Evolutionary conservation across 1,284 basidiomycete genomes (phyloP), one percentile per base, ranked within the genome.

Genomic region (Cystobasidiaceae sp.): DNA sequence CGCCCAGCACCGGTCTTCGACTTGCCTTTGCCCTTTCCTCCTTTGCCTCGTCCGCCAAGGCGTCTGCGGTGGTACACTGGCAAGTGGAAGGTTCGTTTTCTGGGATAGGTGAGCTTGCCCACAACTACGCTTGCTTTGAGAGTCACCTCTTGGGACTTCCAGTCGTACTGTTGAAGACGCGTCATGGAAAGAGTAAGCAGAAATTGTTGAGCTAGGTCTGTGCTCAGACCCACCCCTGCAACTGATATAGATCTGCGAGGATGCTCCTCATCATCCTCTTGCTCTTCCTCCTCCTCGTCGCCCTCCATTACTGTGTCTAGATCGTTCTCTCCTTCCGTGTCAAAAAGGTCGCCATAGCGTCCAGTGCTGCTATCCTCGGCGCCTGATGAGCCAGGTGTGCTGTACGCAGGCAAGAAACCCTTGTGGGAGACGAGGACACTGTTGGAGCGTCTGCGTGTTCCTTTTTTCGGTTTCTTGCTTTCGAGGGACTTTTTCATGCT

Each of bases 201-300:
- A 46, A 46, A 17, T 46, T 46, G 1, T 49, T 19, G 33, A 13
- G 19, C 15, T 8, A 1, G 33, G 11, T 13, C 3, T 17, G 45
- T 19, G n/a, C n/a, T n/a, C n/a, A 19, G 15, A 41, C 54, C 32
- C 21, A 56, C 54, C 27, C 54, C 54, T 9, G 41, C 54, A 13
- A 56, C 32, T 4, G 54, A 56, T n/a, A 44, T 27, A 3, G 54
- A 56, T 30, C 54, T 32, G n/a, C n/a, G n/a, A n/a, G n/a, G n/a
- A n/a, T n/a, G n/a, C n/a, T n/a, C n/a, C n/a, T 30, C 54, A 19
- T 21, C 27, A 19, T 62, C 43, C 25, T 44, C 50, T 23, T 41
- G 23, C n/a, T 54, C 51, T 32, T 43, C 48, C 13, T 62, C 32
- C 6, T 33, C 27, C 13, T 32, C 48, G n/a, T 30, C 49, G 7